These are phyloP conservation scores for Aspergillus quadrilineatus DNA, from an alignment of 2,329 filamentous ascomycete genomes.

Conservation along the genomic window DNA sequence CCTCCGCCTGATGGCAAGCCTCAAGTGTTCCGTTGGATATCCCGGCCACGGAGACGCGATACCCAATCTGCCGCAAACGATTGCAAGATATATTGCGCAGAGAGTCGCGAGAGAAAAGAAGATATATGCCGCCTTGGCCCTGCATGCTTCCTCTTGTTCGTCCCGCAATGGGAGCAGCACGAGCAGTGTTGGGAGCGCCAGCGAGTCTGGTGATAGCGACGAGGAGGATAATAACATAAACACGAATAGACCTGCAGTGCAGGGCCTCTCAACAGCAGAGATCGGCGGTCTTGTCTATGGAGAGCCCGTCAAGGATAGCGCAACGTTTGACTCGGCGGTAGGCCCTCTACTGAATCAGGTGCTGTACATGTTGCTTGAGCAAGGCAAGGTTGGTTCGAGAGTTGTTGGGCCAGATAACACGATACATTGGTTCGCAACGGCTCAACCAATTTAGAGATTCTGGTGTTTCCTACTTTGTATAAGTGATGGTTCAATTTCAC, in stretches of 20 bases:
- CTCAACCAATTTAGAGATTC: neutral
- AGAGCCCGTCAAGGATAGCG: neutral
- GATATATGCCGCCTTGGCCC: neutral
- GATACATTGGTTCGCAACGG: neutral
- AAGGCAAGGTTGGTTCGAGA: neutral
- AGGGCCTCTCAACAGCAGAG: neutral
- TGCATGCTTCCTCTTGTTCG: no score
- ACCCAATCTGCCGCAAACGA: neutral
- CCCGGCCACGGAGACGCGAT: conserved; percentile 48
- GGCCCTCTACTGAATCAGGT: neutral
- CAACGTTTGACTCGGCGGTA: neutral
- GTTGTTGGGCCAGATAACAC: neutral
- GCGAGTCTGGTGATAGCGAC: neutral
- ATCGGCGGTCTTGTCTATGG: neutral
- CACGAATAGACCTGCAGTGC: no score
- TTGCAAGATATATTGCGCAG: neutral
- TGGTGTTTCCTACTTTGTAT: no score
- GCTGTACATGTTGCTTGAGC: neutral
- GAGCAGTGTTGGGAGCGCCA: no score
- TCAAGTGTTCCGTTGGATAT: conserved; percentile 43
- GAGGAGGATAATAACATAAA: neutral
- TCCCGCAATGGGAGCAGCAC: no score
- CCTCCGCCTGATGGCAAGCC: conserved; percentile 34
- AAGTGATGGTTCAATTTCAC: no score
- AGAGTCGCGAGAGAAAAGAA: neutral